A percentile compares a stretch with the other conserved stretches of the same genome.
Evolutionary conservation across 495 filamentous ascomycete genomes (phyloP).

Genomic region (Penicillium paxilli): DNA sequence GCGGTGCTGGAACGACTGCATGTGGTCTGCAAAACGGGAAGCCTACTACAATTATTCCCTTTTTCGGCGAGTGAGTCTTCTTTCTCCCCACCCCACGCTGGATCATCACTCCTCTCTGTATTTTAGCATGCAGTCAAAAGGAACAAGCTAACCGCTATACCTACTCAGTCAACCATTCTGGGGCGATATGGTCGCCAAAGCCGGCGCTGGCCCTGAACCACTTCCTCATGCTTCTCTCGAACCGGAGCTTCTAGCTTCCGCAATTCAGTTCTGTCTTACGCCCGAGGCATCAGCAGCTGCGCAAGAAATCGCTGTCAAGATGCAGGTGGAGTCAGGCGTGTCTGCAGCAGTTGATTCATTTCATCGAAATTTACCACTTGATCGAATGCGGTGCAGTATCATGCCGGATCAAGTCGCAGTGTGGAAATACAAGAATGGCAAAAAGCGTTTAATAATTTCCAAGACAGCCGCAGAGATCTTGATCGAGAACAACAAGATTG

Average conservation of each 20-base stretch:
- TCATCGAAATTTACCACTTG: slow-evolving; percentile 61
- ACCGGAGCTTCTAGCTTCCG: slow-evolving; percentile 64
- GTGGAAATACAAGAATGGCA: slow-evolving; percentile 59
- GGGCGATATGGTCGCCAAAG: slow-evolving; percentile 66
- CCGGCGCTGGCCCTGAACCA: slow-evolving; percentile 18
- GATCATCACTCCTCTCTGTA: no score
- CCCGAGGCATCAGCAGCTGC: slow-evolving; percentile 59
- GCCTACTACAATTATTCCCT: slow-evolving; percentile 64
- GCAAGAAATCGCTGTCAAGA: slow-evolving; percentile 58
- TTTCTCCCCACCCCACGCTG: no score
- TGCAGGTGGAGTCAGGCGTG: slow-evolving; percentile 71
- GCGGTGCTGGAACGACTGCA: slow-evolving; percentile 67
- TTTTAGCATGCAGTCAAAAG: no score
- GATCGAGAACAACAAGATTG: slow-evolving; percentile 57
- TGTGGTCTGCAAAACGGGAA: slow-evolving; percentile 56
- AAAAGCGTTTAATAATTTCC: slow-evolving; percentile 54
- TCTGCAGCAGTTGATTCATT: slow-evolving; percentile 71
- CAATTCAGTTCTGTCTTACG: slow-evolving; percentile 66
- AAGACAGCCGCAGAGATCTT: slow-evolving; percentile 67
- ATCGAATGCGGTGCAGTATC: slow-evolving; percentile 71
- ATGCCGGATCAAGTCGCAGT: slow-evolving; percentile 65
- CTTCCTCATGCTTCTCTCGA: slow-evolving; percentile 55
- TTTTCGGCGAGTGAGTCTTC: slow-evolving; percentile 59
- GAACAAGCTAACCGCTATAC: not conserved
- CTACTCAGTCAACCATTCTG: slow-evolving; percentile 67